Base-by-base conservation (phyloP, 2,329 filamentous ascomycete species). In the Bisporella sp. region DNA sequence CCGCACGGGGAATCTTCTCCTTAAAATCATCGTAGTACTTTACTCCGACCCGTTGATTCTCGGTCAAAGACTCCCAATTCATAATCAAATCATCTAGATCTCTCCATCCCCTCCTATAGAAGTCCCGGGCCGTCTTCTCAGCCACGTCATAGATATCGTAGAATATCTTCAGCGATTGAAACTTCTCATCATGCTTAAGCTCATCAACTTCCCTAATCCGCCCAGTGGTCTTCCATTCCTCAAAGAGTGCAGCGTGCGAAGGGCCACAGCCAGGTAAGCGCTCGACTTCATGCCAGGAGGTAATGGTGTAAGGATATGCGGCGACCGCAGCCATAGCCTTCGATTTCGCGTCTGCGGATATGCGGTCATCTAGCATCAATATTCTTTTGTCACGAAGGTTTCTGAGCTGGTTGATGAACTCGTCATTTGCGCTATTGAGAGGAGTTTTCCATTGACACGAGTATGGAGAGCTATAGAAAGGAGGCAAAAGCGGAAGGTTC, bases 61-160 rank as follows among this genome's bases (percentile, higher is more conserved):
- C 81, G 1, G 77, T 85, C 1, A 97, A 73, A 0, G 68, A 74
- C 21, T 73, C 65, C 92, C 92, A 97, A 60, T 82, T 78, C 61
- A 95, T 87, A 40, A 96, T 74, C 3, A 97, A 72, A 60, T 97
- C 91, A 60, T 96, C 89, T 1, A 96, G 72, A 53, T 93, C 86
- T 53, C 81, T 77, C 88, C 89, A 96, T 31, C 88, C 79, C 54
- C 81, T 82, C 12, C 80, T 77, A 66, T 91, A 93, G 60, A 96
- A 96, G 1, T 91, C 80, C 12, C 84, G 76, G 0, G 92, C 91
- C 0, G 86, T 93, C 9, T 81, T 82, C 2, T 86, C 84, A 0
- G 87, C 92, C 0, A 96, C 89, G n/a, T 91, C 92, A 87, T 89
- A 96, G 51, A 96, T 95, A 4, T 86, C 75, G 69, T 87, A 87